Percentiles rank a stretch among this genome's conserved stretches.
These are phyloP conservation scores for Stipa capillata DNA, from an alignment of 176 grass and related monocot genomes.

Conservation along the genomic window DNA sequence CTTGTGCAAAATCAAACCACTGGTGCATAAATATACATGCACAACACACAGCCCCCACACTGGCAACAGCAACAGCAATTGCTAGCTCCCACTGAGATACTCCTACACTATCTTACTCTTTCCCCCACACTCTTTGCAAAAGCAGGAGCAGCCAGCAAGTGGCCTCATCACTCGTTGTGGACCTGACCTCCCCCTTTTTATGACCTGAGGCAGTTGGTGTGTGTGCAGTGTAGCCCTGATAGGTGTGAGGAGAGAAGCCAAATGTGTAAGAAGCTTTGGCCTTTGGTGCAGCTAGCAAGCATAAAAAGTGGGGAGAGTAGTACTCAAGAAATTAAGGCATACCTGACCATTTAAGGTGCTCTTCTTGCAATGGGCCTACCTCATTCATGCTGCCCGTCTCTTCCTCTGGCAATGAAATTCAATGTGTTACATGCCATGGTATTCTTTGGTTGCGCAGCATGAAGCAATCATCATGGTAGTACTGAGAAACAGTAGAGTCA, in stretches of 20 bases:
- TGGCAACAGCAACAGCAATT: background rate
- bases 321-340: constrained; percentile 19
- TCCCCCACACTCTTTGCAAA: constrained; percentile 20
- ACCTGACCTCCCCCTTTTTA: background rate
- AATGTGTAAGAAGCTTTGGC: constrained; percentile 19
- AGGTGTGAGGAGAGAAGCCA: constrained; percentile 40
- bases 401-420: background rate
- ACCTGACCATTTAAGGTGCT: constrained; percentile 1
- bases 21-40: background rate
- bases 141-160: constrained; percentile 1
- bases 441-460: background rate
- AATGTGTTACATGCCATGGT: background rate
- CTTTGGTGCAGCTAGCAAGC: background rate
- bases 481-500: background rate
- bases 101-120: constrained; percentile 4
- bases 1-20: background rate
- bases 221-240: background rate
- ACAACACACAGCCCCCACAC: background rate
- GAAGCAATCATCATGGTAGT: constrained; percentile 7
- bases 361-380: background rate
- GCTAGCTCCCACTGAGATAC: constrained; percentile 11
- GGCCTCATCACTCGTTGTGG: constrained; percentile 28
- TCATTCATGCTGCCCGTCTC: constrained; percentile 18
- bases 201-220: background rate
- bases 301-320: background rate